These are phyloP conservation scores for Favolaschia claudopus DNA, from an alignment of 768 basidiomycete species.

Conservation along the genomic window DNA sequence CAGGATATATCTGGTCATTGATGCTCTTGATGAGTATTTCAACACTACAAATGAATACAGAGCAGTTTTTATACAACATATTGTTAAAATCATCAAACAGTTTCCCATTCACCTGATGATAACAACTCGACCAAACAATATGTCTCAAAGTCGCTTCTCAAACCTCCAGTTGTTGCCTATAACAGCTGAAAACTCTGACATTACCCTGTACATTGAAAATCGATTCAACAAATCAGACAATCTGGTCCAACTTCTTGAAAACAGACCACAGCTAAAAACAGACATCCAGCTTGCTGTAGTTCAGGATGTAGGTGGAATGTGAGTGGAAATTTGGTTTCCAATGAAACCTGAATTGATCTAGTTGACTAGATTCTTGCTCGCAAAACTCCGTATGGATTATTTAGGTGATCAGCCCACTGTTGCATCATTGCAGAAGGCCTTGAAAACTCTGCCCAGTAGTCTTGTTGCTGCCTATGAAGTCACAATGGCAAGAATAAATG, in stretches of 20 bases:
- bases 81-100: background rate
- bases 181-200: background rate
- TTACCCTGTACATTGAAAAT: background rate
- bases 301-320: background rate
- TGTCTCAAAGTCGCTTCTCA: background rate
- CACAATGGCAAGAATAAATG: background rate
- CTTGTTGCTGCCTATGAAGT: background rate
- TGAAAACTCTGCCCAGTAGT: background rate
- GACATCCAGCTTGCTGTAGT: background rate
- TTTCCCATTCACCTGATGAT: background rate
- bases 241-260: background rate
- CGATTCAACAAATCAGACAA: background rate
- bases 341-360: background rate
- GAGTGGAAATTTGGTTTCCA: background rate
- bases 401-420: background rate
- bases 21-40: slow-evolving; percentile 10
- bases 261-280: background rate
- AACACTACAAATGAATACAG: background rate
- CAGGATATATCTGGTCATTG: background rate
- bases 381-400: slow-evolving; percentile 1
- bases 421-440: background rate
- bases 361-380: slow-evolving; percentile 10
- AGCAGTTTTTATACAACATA: background rate
- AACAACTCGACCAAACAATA: slow-evolving; percentile 1
- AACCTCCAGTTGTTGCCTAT: background rate